Base-by-base conservation (phyloP, 768 basidiomycete genomes). In the Amanita muscaria region DNA sequence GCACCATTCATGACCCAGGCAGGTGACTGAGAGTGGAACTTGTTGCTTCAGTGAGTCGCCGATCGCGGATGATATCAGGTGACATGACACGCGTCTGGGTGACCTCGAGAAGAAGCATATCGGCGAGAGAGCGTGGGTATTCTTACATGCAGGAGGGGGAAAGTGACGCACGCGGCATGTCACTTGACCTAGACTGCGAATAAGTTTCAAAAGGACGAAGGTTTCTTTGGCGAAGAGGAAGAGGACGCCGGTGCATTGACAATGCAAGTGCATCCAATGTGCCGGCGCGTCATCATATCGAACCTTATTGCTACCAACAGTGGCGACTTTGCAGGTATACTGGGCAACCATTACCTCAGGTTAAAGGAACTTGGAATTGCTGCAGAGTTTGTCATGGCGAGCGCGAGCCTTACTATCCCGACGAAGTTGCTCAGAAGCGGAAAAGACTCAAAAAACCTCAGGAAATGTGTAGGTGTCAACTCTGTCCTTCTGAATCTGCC, bases 291-390 rank as follows among this genome's bases (percentile, higher is more conserved):
- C 39, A 31, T 16, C n/a, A n/a, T n/a, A n/a, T n/a, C 5, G 43
- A 21, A 10, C 19, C 29, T 46, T 36, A 16, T 19, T 37, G 12
- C 22, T 38, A 21, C 38, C 12, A 46, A 2, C 55, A 86, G 83
- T 56, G 91, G 91, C 42, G n/a, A 88, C 55, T 91, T 94, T 59
- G 83, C 88, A 0, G 88, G 89, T 40, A 71, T 80, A 12, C 73
- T 93, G 12, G 92, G 91, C 24, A 90, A 92, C 54, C 93, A 98
- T 60, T 94, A 93, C 64, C 74, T 97, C 10, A 93, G 93, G 9
- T 70, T 97, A 21, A 76, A 78, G 40, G 90, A 87, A 56, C 66
- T 91, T 34, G 93, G 92, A 23, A 88, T 96, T 40, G 91, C 89
- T 18, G 76, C 74, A 33, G 93, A 96, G 56, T 72, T 86, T 40